phyloP scores from a whole-genome alignment of 179 eudicot species.

The Sideroxylon spinosum region DNA sequence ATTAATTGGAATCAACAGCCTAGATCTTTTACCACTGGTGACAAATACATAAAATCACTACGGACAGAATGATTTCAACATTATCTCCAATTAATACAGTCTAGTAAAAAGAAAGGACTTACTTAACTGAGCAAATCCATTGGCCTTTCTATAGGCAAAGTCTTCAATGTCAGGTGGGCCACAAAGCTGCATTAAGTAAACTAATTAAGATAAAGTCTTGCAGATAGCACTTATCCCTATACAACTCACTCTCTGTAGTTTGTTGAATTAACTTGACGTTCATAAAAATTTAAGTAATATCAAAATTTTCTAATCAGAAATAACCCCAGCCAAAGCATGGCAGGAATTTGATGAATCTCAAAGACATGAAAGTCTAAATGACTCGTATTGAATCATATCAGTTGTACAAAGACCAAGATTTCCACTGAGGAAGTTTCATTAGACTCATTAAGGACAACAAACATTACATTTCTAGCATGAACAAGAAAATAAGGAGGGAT shows the following conservation, averaged over 20 bases:
- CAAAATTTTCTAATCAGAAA: background rate
- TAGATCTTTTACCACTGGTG: background rate
- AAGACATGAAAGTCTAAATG: background rate
- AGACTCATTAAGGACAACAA: background rate
- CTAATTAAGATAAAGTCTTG: slow-evolving; percentile 4
- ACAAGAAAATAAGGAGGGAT: background rate
- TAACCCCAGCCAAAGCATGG: background rate
- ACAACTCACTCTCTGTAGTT: background rate
- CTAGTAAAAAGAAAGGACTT: slow-evolving; percentile 23
- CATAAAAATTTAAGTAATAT: background rate
- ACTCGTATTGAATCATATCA: background rate
- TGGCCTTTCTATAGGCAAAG: slow-evolving; percentile 49
- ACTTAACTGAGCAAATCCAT: slow-evolving; percentile 29
- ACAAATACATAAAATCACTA: background rate
- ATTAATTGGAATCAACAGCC: background rate
- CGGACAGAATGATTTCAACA: slow-evolving; percentile 1
- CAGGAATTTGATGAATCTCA: background rate
- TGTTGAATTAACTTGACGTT: background rate
- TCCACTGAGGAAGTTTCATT: background rate
- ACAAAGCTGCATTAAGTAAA: slow-evolving; percentile 37
- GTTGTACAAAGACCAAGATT: background rate
- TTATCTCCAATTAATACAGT: background rate
- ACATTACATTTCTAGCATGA: background rate
- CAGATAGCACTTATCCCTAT: background rate
- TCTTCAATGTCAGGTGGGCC: slow-evolving; percentile 85